phyloP scores from a whole-genome alignment of 495 filamentous ascomycete genomes.

The Talaromyces trachyspermus region DNA sequence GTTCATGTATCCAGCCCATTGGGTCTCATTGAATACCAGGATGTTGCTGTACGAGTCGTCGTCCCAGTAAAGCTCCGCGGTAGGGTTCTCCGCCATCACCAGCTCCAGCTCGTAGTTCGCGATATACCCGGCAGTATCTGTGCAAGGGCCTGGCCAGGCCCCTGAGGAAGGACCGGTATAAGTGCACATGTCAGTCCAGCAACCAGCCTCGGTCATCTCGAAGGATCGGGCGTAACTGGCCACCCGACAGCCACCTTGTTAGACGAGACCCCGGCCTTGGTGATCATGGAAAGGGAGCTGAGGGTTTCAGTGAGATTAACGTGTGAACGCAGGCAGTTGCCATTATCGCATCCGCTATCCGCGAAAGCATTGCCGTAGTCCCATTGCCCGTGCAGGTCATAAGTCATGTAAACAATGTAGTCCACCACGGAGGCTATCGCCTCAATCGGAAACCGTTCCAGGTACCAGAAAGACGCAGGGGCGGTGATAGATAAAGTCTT shows the following conservation, averaged over 20 bases:
- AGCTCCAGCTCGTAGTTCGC: not conserved
- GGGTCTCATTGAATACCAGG: no score
- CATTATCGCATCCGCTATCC: slow-evolving; percentile 18
- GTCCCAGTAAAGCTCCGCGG: no score
- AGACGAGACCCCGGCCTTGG: slow-evolving; percentile 31
- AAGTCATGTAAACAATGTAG: slow-evolving; percentile 32
- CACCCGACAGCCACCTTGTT: slow-evolving; percentile 30
- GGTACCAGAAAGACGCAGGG: slow-evolving; percentile 25
- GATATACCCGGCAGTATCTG: not conserved
- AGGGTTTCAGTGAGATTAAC: slow-evolving; percentile 30
- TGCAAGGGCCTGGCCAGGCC: not conserved
- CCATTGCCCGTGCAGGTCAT: slow-evolving; percentile 26
- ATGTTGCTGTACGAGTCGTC: no score
- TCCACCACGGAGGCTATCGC: slow-evolving; percentile 17
- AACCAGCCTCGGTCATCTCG: slow-evolving; percentile 20
- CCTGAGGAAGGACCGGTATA: not conserved
- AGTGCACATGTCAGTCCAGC: not conserved
- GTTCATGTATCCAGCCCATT: no score
- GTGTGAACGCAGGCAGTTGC: slow-evolving; percentile 31
- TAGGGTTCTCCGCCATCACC: no score
- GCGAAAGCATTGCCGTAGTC: slow-evolving; percentile 15
- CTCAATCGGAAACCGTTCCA: slow-evolving; percentile 22
- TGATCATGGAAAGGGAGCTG: slow-evolving; percentile 29
- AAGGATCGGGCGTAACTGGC: slow-evolving; percentile 34
- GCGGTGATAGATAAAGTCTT: slow-evolving; percentile 15